Evolutionary conservation across 1,284 basidiomycete genomes (phyloP).

Genomic region (Malassezia equina): DNA sequence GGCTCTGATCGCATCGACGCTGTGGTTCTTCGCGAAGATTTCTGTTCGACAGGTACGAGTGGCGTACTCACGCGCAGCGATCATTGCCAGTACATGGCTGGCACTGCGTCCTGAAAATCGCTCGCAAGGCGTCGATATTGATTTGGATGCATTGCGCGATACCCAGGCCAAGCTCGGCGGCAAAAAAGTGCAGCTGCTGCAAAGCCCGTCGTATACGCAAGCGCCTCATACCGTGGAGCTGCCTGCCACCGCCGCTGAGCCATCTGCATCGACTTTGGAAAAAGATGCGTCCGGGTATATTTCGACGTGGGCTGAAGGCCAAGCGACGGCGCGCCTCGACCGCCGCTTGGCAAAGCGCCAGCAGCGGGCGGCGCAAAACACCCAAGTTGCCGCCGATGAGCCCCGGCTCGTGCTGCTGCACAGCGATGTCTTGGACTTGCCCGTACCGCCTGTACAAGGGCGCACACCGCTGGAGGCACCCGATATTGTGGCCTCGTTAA

Average conservation of each 20-base stretch:
- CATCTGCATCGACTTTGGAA: not conserved
- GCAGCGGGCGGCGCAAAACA: constrained; percentile 8
- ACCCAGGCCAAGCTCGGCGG: constrained; percentile 19
- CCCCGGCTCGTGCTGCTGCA: constrained; percentile 25
- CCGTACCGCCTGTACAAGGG: constrained; percentile 13
- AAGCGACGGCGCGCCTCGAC: constrained; percentile 29
- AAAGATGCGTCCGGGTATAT: not conserved
- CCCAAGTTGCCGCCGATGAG: not conserved
- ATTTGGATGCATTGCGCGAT: constrained; percentile 24
- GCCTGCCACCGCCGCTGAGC: not conserved
- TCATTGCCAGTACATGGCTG: constrained; percentile 33
- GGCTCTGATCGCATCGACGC: constrained; percentile 25
- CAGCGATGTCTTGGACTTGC: constrained; percentile 31
- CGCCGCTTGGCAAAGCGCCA: constrained; percentile 21
- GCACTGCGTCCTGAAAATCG: constrained; percentile 17
- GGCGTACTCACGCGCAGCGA: constrained; percentile 6
- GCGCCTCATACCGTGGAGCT: constrained; percentile 9
- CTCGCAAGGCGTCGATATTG: constrained; percentile 34
- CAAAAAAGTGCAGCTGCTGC: constrained; percentile 18
- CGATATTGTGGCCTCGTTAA: constrained; percentile 32
- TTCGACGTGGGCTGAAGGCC: constrained; percentile 25
- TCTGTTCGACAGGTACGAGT: constrained; percentile 22
- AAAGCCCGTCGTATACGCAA: constrained; percentile 18
- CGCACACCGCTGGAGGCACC: constrained; percentile 17
- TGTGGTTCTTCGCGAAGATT: constrained; percentile 29